Evolutionary conservation across 495 filamentous ascomycete genomes (phyloP), one percentile per base, ranked within the genome.

Genomic region (Xylaria scruposa): DNA sequence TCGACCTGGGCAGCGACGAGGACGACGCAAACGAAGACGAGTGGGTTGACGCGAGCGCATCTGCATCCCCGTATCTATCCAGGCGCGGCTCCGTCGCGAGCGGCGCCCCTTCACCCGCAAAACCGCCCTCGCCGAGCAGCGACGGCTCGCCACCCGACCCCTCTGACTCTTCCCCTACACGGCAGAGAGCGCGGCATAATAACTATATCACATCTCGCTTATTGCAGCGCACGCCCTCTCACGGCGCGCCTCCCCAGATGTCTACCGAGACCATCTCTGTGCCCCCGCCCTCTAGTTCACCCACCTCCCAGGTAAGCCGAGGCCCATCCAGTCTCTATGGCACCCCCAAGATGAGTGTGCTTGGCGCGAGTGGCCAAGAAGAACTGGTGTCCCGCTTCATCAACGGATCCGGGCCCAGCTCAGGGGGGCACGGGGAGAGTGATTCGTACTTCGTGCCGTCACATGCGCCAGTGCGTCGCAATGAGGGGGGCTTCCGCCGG

Each of bases 221-320:
- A 24, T 82, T 91, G 5, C 86, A 90, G 75, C 84, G 89, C 63
- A 84, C 81, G 40, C 83, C 86, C 8, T 88, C 86, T 12, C 82
- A 88, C 51, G 84, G 87, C 71, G 85, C 86, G 26, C 85, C 87
- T 17, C 89, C 90, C 54, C 85, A 87, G 74, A 90, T 89, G 86
- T 88, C 88, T 38, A 73, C 83, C 66, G 82, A 89, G 71, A 87
- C 83, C 17, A 88, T 84, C 6, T 85, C 84, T 1, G 88, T 83
- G 31, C 82, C 81, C 36, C 78, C 74, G 19, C 73, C 77, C 19
- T 78, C 87, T 8, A 83, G 79, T n/a, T 87, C 82, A 24, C 85
- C 76, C 61, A 77, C 77, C 64, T 78, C 73, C 49, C 81, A 73
- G 68, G 74, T 63, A 59, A 80, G 69, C 75, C 75, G 74, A 19